phyloP scores from a whole-genome alignment of 345 rosid species.

The Crucihimalaya himalaica region DNA sequence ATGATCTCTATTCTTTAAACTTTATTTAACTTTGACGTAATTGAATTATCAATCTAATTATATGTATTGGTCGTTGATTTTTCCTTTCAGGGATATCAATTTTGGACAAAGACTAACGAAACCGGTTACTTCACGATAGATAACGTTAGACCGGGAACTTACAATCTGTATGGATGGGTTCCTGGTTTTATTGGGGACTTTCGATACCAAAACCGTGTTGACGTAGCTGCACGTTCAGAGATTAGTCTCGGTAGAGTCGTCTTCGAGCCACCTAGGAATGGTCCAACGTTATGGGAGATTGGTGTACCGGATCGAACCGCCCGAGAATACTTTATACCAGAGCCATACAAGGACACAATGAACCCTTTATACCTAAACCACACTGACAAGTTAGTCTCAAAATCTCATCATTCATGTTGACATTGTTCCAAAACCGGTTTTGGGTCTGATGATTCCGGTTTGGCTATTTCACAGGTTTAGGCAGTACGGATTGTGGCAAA shows the following conservation, averaged over 20 bases:
- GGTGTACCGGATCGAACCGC: constrained; percentile 78
- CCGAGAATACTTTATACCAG: constrained; percentile 69
- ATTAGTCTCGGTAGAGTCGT: constrained; percentile 47
- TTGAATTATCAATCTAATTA: not conserved
- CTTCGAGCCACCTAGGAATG: constrained; percentile 73
- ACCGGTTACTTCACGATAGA: constrained; percentile 60
- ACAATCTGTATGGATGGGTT: constrained; percentile 75
- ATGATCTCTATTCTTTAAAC: not conserved
- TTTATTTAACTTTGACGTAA: not conserved
- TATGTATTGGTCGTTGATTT: not conserved
- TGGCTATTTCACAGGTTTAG: constrained; percentile 52
- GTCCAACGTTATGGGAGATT: constrained; percentile 90
- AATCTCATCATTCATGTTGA: not conserved
- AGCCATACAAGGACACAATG: constrained; percentile 52
- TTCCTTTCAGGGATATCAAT: constrained; percentile 74
- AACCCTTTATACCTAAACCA: constrained; percentile 48
- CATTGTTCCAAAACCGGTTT: not conserved
- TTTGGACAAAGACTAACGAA: constrained; percentile 64
- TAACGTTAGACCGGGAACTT: constrained; percentile 62
- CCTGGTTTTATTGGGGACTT: constrained; percentile 76
- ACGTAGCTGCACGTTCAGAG: constrained; percentile 49
- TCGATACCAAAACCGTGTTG: constrained; percentile 40
- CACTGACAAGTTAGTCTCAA: constrained; percentile 37
- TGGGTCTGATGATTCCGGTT: not conserved
- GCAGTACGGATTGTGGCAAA: constrained; percentile 80